Conservation (phyloP, 495 filamentous ascomycete genomes). For the Podospora australis region DNA sequence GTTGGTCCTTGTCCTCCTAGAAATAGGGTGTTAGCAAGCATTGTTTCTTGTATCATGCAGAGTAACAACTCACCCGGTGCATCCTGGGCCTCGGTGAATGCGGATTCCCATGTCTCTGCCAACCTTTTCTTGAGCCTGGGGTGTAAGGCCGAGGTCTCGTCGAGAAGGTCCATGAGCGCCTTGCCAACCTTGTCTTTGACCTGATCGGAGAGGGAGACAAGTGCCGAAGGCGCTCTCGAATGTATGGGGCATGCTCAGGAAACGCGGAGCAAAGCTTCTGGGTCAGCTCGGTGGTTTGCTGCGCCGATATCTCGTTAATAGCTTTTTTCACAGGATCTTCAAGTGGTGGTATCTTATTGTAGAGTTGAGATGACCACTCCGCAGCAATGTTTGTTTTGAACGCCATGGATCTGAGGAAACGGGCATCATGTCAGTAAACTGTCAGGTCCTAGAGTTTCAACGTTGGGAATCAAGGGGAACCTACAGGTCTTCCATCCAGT, state of each 20-base stretch:
- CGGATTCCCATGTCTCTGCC: background rate
- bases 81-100: conserved; percentile 4
- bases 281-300: background rate
- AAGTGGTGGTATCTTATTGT: background rate
- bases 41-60: background rate
- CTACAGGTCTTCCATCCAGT: conserved; percentile 19
- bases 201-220: conserved; percentile 1
- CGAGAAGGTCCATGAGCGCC: background rate
- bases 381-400: conserved; percentile 8
- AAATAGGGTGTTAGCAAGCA: background rate
- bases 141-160: background rate
- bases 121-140: background rate
- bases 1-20: background rate
- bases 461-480: background rate
- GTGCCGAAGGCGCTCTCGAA: background rate
- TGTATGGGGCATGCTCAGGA: conserved; percentile 1
- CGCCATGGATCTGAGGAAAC: background rate
- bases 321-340: background rate
- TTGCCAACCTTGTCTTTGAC: background rate
- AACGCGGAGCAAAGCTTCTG: background rate
- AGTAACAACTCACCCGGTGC: background rate
- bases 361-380: background rate
- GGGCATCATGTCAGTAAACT: background rate
- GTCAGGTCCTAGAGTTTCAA: background rate
- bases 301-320: conserved; percentile 6